A percentile compares a stretch with the other conserved stretches of the same genome.
Evolutionary conservation across 805 yeast genomes (phyloP).

Genomic region (Zygotorulaspora florentina): DNA sequence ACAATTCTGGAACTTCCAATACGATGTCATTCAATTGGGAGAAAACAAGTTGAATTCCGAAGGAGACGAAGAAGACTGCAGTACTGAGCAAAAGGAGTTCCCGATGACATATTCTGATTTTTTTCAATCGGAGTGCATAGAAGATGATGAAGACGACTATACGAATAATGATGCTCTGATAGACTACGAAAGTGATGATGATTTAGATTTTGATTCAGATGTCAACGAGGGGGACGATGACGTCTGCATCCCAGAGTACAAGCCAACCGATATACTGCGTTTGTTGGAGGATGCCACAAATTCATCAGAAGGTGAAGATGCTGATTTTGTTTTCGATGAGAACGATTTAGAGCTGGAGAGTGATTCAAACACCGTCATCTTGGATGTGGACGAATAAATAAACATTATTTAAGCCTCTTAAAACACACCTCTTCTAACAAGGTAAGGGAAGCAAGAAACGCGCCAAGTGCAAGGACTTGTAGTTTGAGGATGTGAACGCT

Average conservation of each 20-base stretch:
- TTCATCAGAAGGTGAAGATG: conserved; percentile 6
- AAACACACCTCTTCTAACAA: not conserved
- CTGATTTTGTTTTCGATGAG: conserved; percentile 8
- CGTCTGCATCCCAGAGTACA: conserved; percentile 5
- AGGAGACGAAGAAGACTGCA: conserved; percentile 25
- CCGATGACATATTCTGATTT: conserved; percentile 25
- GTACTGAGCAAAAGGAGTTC: conserved; percentile 10
- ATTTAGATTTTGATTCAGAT: conserved; percentile 11
- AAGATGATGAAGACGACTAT: conserved; percentile 17
- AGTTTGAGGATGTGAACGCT: too few species aligned
- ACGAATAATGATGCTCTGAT: conserved; percentile 13
- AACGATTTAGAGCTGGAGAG: conserved; percentile 7
- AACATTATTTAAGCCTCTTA: not conserved
- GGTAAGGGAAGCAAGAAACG: not conserved
- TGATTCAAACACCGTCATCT: conserved; percentile 8
- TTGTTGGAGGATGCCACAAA: conserved; percentile 8
- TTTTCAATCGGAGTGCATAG: conserved; percentile 10
- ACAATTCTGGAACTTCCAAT: conserved; percentile 39
- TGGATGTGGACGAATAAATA: conserved; percentile 7
- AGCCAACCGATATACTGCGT: conserved; percentile 6
- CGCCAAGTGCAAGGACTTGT: too few species aligned
- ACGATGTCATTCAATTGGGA: conserved; percentile 18
- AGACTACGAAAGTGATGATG: conserved; percentile 13
- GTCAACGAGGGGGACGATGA: conserved; percentile 2
- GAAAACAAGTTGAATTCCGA: conserved; percentile 7